Conservation (phyloP, 345 rosid genomes). For the Brassica cretica region DNA sequence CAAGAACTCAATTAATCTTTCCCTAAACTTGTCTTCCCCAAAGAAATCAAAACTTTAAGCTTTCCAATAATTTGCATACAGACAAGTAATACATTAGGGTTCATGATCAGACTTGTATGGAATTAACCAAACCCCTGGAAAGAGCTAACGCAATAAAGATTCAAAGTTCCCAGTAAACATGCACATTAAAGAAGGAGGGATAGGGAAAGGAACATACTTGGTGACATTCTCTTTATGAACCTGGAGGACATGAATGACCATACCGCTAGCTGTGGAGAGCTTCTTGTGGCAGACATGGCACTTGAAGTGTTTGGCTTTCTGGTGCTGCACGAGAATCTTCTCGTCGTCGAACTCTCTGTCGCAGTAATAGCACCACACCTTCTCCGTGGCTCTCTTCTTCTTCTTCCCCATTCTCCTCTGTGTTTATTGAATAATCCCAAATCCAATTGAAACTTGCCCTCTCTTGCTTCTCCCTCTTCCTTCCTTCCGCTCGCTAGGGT, state of each 20-base stretch:
- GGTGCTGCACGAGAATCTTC: constrained; percentile 98
- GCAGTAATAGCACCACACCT: constrained; percentile 99
- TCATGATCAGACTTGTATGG: background rate
- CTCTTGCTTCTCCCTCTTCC: constrained; percentile 7
- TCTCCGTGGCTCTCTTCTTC: constrained; percentile 91
- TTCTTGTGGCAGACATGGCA: constrained; percentile 99
- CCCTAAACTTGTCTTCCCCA: background rate
- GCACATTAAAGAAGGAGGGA: background rate
- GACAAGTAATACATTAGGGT: background rate
- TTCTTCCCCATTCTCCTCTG: constrained; percentile 76
- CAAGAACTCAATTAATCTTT: background rate
- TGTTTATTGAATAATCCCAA: background rate
- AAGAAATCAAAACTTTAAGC: background rate
- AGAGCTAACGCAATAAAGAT: background rate
- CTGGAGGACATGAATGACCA: constrained; percentile 99
- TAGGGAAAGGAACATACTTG: constrained; percentile 50
- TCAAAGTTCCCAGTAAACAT: background rate
- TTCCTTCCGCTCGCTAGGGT: constrained; percentile 13
- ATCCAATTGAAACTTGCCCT: background rate
- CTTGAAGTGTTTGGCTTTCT: constrained; percentile 98
- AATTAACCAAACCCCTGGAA: background rate
- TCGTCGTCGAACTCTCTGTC: constrained; percentile 98
- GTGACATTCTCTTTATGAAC: constrained; percentile 94
- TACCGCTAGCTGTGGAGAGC: constrained; percentile 96
- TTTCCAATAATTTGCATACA: background rate